Base-by-base conservation (phyloP, 2,329 filamentous ascomycete genomes). In the Penicillium paneum region DNA sequence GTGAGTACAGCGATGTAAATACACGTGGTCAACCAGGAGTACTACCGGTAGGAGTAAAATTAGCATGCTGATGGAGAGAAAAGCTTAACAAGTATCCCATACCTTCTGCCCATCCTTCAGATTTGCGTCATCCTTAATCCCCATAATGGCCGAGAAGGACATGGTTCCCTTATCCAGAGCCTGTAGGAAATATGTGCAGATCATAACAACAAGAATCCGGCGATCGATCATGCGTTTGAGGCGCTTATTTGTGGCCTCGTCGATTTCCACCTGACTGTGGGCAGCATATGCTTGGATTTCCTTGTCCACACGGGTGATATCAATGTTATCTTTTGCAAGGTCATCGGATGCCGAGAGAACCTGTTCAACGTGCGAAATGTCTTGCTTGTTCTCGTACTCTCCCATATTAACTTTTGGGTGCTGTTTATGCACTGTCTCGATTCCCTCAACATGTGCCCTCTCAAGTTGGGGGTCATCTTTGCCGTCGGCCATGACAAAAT, bases 141-240 rank as follows among this genome's bases (percentile, higher is more conserved):
- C 67, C 74, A 76, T 76, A 39, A 76, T 75, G 1, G 73, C 74
- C 0, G 73, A 60, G 58, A 74, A 75, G n/a, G 70, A 72, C 63
- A 75, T 60, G 1, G 73, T 74, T 2, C 73, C 73, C 55, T 76
- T 76, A 36, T 76, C 73, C 24, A 76, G 56, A 10, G 71, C 70
- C 49, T 89, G 88, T 21, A 90, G 72, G 66, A 91, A 89, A 71
- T 91, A 90, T 0, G 87, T 89, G 44, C 81, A 70, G 54, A 91
- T 80, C 88, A 91, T 91, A 68, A 91, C 78, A 2, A 80, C 72
- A 40, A 92, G 74, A 2, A 91, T 81, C 31, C 87, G 81, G 57
- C 77, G 80, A 71, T 91, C 86, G 60, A 91, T 88, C 75, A 84
- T 76, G 48, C 72, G 79, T 58, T 83, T 84, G 49, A 91, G 77